Percentiles rank a stretch among this genome's conserved stretches.
Evolutionary conservation across 208 protist genomes (phyloP).

Genomic region (Leptomonas pyrrhocoris): DNA sequence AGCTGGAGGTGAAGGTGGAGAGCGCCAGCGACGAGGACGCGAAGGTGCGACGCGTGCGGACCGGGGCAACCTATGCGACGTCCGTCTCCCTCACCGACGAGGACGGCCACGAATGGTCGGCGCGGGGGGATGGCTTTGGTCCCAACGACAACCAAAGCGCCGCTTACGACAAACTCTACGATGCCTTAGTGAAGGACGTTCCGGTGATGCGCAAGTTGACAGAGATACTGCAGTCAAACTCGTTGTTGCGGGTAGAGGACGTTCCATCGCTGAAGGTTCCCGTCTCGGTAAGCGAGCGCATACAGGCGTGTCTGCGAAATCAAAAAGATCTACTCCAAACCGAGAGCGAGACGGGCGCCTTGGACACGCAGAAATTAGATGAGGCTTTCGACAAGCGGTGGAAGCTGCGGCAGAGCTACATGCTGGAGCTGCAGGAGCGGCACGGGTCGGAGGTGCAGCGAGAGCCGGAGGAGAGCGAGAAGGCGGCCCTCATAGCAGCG

Average conservation of each 20-base stretch:
- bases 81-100: conserved; percentile 27
- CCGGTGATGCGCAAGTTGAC: conserved; percentile 5
- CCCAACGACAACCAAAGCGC: conserved; percentile 7
- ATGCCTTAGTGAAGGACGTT: background rate
- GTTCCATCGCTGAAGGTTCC: conserved; percentile 22
- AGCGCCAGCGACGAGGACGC: background rate
- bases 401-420: background rate
- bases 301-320: conserved; percentile 28
- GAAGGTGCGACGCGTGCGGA: conserved; percentile 7
- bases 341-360: conserved; percentile 22
- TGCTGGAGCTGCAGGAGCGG: background rate
- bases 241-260: conserved; percentile 14
- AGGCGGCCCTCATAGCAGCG: conserved; percentile 37
- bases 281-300: conserved; percentile 11
- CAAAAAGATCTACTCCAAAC: conserved; percentile 14
- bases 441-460: background rate
- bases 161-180: conserved; percentile 32
- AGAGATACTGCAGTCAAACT: background rate
- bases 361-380: conserved; percentile 34
- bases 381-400: conserved; percentile 23
- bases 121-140: conserved; percentile 4
- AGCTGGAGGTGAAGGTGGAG: conserved; percentile 2
- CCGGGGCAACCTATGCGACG: conserved; percentile 21
- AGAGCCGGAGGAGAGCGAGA: background rate
- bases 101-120: conserved; percentile 9